Evolutionary conservation across 2,329 filamentous ascomycete genomes (phyloP).

Genomic region (Fusarium caatingaense): DNA sequence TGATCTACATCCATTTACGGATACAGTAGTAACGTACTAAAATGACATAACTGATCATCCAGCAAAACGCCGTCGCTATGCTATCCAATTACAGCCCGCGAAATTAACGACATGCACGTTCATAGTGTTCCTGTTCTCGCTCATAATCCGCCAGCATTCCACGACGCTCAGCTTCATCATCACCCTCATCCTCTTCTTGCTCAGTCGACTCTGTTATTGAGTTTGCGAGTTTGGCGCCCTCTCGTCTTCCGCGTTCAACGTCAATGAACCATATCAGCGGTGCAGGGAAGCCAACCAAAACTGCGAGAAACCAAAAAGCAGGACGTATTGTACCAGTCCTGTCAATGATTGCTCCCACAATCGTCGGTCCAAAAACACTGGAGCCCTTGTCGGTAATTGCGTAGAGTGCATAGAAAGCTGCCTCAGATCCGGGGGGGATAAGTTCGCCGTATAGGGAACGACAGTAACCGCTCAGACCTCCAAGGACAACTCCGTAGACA

Average conservation of each 20-base stretch:
- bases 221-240: slow-evolving; percentile 73
- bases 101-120: slow-evolving; percentile 12
- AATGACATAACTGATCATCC: slow-evolving; percentile 2
- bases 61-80: slow-evolving; percentile 45
- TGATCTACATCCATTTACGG: slow-evolving; percentile 9
- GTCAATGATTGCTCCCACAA: slow-evolving; percentile 94
- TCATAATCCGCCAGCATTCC: slow-evolving; percentile 49
- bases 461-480: slow-evolving; percentile 92
- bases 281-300: slow-evolving; percentile 84
- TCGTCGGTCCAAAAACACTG: slow-evolving; percentile 91
- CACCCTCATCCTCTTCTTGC: slow-evolving; percentile 35
- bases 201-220: slow-evolving; percentile 65
- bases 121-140: slow-evolving; percentile 35
- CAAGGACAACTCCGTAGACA: slow-evolving; percentile 92
- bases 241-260: slow-evolving; percentile 79
- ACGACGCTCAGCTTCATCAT: slow-evolving; percentile 40
- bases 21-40: background rate
- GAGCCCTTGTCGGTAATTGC: slow-evolving; percentile 98
- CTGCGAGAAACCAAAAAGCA: slow-evolving; percentile 91
- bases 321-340: slow-evolving; percentile 81
- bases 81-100: slow-evolving; percentile 5
- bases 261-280: slow-evolving; percentile 88
- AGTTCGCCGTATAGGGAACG: slow-evolving; percentile 92
- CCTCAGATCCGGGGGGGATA: slow-evolving; percentile 93
- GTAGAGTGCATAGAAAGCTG: slow-evolving; percentile 95